Base-by-base conservation (phyloP, 208 protist genomes). In the Vickermania spadyakhi region DNA sequence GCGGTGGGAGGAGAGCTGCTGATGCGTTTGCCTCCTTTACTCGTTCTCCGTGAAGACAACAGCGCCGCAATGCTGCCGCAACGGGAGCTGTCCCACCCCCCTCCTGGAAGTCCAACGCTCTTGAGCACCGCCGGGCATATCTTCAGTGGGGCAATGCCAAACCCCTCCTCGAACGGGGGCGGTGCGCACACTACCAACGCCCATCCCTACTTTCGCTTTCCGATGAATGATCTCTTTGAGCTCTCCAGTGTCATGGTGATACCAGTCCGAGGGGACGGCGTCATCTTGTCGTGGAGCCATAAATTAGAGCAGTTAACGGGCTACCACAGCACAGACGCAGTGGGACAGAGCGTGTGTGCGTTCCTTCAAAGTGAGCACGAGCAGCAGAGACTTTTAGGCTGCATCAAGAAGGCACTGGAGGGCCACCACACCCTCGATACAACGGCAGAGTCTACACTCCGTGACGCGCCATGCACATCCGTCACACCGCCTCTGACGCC, bases 261-360 rank as follows among this genome's bases (percentile, higher is more conserved):
- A 25, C 84, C 73, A 22, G 74, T 94, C 27, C 80, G 84, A 21
- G 88, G 89, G 66, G 88, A 94, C 63, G 88, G 88, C 0, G 62
- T 84, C 27, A 84, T 94, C 29, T 49, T 86, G 25, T 59, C 72
- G 36, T 94, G 84, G 83, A 92, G 87, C 72, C 71, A 79, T 22
- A 79, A 67, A 50, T 60, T 88, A 52, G 77, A 66, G 41, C 60
- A 31, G 49, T 67, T 89, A 5, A 92, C 82, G 23, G 77, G 70
- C 60, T 94, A 92, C 71, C 55, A 77, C 29, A 64, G 77, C 0
- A 68, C 60, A 27, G 78, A 94, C 30, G 79, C 75, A 50, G 68
- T 91, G 21, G 88, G 88, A 5, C 84, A 91, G 56, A 89, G 82
- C 62, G 77, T 94, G 29, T 94, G 81, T 68, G 86, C 84, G 25